phyloP scores from a whole-genome alignment of 2,329 filamentous ascomycete genomes.

The Paraconiothyrium brasiliense region DNA sequence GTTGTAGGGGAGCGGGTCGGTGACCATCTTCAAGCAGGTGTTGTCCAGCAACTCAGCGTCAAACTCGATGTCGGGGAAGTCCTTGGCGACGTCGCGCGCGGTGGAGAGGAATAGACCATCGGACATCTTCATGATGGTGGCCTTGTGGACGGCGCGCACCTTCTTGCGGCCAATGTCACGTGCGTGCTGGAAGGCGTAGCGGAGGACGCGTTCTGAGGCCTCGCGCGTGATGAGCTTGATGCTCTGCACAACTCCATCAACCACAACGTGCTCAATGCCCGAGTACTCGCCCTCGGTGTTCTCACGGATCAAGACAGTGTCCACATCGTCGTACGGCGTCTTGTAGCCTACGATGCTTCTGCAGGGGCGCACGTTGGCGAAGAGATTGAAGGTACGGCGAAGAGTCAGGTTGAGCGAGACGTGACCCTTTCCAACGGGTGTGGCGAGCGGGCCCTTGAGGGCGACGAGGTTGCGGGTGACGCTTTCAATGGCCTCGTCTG shows the following conservation, averaged over 20 bases:
- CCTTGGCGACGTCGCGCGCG: constrained; percentile 86
- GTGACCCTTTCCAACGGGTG: constrained; percentile 97
- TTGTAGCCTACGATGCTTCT: constrained; percentile 97
- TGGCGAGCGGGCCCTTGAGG: constrained; percentile 97
- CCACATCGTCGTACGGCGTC: constrained; percentile 96
- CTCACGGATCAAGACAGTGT: constrained; percentile 97
- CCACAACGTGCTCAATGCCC: constrained; percentile 97
- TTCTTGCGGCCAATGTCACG: constrained; percentile 92
- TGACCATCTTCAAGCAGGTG: constrained; percentile 98
- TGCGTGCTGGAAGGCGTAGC: constrained; percentile 98
- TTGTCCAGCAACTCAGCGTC: constrained; percentile 99
- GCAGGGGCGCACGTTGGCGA: constrained; percentile 98
- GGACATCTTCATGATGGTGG: constrained; percentile 99
- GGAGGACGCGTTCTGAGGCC: constrained; percentile 92
- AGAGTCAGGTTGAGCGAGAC: constrained; percentile 99
- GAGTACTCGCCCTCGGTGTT: constrained; percentile 99
- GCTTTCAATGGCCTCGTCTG: constrained; percentile 89
- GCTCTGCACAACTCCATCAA: constrained; percentile 97
- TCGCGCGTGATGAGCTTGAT: constrained; percentile 99
- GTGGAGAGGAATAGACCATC: constrained; percentile 97
- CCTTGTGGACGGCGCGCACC: constrained; percentile 99
- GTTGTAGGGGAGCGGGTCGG: constrained; percentile 95
- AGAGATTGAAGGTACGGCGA: constrained; percentile 99
- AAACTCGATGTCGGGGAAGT: constrained; percentile 95
- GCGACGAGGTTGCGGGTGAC: constrained; percentile 96